Percentiles rank a stretch among this genome's conserved stretches.
These are phyloP conservation scores for Coemansia sp. DNA, from an alignment of 192 early-diverging fungal species.

Conservation along the genomic window DNA sequence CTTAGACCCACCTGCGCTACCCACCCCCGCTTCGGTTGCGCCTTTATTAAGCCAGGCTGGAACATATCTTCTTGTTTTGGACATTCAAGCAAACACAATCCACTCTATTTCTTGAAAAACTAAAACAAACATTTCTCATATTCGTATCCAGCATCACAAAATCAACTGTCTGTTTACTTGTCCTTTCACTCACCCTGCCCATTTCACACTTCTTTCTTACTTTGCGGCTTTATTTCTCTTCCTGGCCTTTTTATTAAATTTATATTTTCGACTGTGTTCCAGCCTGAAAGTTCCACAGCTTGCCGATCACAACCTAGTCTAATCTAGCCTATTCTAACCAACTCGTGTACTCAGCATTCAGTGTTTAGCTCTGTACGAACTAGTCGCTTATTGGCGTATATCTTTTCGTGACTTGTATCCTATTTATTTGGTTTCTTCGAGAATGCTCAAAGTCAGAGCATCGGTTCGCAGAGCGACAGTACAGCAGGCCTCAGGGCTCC, in stretches of 20 bases:
- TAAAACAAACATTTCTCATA: slow-evolving; percentile 12
- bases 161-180: slow-evolving; percentile 4
- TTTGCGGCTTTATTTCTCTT: slow-evolving; percentile 3
- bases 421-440: slow-evolving; percentile 2
- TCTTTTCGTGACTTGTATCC: not conserved
- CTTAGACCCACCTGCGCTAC: not conserved
- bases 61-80: slow-evolving; percentile 6
- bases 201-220: not conserved
- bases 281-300: not conserved
- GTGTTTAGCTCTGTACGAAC: too few species aligned
- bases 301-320: not conserved
- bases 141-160: not conserved
- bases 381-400: not conserved
- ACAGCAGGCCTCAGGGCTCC: slow-evolving; percentile 13
- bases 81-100: not conserved
- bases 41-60: not conserved
- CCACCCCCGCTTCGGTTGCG: slow-evolving; percentile 6
- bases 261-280: not conserved
- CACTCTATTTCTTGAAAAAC: not conserved
- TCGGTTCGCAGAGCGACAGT: slow-evolving; percentile 30
- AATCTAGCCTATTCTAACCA: not conserved
- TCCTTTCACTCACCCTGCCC: not conserved
- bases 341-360: not conserved
- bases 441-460: slow-evolving; percentile 33
- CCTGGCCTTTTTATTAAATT: slow-evolving; percentile 2